phyloP scores from a whole-genome alignment of 1,284 basidiomycete genomes.

The Trametes hirsuta region DNA sequence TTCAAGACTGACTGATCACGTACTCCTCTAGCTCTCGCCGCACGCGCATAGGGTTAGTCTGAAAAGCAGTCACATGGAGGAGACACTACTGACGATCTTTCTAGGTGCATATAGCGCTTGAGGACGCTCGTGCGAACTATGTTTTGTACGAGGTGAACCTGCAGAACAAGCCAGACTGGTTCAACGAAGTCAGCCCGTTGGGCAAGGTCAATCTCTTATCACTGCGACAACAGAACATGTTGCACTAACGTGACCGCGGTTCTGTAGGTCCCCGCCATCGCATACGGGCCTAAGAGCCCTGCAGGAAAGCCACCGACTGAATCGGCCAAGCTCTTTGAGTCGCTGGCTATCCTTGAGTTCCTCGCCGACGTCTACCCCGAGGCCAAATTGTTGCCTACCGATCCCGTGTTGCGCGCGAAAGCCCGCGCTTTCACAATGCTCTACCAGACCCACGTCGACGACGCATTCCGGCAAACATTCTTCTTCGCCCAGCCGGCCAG shows the following conservation, averaged over 20 bases:
- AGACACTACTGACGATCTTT: background rate
- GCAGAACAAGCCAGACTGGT: background rate
- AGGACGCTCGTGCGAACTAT: conserved; percentile 25
- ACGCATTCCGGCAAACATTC: conserved; percentile 44
- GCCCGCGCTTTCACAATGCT: conserved; percentile 62
- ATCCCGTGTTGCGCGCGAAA: conserved; percentile 56
- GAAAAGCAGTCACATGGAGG: background rate
- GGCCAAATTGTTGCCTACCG: conserved; percentile 48
- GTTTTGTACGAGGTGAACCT: conserved; percentile 23
- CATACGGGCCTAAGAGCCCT: conserved; percentile 53
- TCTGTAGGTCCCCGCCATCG: conserved; percentile 47
- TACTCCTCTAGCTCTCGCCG: background rate
- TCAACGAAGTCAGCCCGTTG: conserved; percentile 11
- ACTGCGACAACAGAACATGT: no score
- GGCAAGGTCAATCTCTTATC: conserved; percentile 32
- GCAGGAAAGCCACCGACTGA: conserved; percentile 57
- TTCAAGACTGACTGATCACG: background rate
- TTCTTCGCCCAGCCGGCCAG: conserved; percentile 45
- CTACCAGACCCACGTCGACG: conserved; percentile 48
- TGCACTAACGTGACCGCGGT: background rate
- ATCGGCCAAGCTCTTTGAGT: conserved; percentile 60
- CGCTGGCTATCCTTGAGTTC: conserved; percentile 62
- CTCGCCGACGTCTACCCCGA: conserved; percentile 54
- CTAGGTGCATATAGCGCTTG: conserved; percentile 7
- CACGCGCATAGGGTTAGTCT: background rate